Conservation (phyloP, 2,329 filamentous ascomycete species). For the Trichoderma polysporum region DNA sequence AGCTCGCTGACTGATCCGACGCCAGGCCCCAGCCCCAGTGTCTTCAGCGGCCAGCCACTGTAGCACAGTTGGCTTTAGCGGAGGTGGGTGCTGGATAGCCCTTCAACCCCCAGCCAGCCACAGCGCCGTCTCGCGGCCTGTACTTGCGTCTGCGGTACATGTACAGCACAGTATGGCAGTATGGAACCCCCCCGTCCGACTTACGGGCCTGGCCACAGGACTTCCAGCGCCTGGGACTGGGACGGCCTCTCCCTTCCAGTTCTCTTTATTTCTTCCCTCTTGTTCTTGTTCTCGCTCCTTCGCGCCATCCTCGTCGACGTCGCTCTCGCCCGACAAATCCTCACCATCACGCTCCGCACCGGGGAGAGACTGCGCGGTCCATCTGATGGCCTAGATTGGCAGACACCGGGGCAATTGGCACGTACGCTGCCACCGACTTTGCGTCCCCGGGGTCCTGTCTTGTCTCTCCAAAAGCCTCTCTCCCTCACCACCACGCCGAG, state of each 20-base stretch:
- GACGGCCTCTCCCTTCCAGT: slow-evolving; percentile 16
- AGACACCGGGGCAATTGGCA: slow-evolving; percentile 41
- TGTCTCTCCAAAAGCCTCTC: slow-evolving; percentile 20
- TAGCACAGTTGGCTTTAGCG: neutral
- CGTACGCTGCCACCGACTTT: slow-evolving; percentile 39
- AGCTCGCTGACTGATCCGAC: neutral
- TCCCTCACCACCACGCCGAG: slow-evolving; percentile 14
- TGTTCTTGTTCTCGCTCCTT: neutral
- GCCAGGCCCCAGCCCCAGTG: slow-evolving; percentile 10
- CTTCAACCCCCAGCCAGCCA: neutral
- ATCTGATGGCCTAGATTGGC: slow-evolving; percentile 39
- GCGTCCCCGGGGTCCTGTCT: slow-evolving; percentile 29
- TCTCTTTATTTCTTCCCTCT: slow-evolving; percentile 15
- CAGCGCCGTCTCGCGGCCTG: slow-evolving; percentile 7
- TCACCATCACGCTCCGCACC: slow-evolving; percentile 15
- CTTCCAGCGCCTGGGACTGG: slow-evolving; percentile 1
- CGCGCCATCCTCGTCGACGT: slow-evolving; percentile 5
- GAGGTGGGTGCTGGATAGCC: neutral
- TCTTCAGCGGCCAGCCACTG: slow-evolving; percentile 13
- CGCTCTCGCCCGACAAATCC: neutral
- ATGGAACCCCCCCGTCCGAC: neutral
- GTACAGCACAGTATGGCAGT: slow-evolving; percentile 9
- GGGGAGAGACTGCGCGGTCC: slow-evolving; percentile 27
- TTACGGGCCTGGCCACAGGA: neutral
- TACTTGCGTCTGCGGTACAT: slow-evolving; percentile 1